These are phyloP conservation scores for Centella asiatica DNA, from an alignment of 129 eudicot species.

Conservation along the genomic window DNA sequence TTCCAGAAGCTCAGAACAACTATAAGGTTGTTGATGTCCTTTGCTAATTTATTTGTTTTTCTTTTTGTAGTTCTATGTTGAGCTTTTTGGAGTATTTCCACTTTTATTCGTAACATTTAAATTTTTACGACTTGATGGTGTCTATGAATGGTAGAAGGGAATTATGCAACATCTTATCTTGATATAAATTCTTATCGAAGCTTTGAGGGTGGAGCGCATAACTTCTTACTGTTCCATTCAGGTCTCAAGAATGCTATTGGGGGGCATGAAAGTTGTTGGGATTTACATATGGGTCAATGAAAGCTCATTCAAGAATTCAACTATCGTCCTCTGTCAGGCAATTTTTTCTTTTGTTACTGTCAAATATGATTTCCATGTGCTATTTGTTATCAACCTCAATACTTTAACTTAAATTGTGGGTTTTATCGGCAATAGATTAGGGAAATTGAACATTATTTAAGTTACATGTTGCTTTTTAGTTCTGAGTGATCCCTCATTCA, in stretches of 20 bases:
- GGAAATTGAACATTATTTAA: background rate
- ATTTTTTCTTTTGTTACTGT: background rate
- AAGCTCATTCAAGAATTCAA: slow-evolving; percentile 69
- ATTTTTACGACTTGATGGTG: background rate
- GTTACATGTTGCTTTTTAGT: background rate
- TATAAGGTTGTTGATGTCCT: no score
- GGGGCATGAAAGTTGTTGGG: slow-evolving; percentile 90
- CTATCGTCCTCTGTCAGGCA: slow-evolving; percentile 79
- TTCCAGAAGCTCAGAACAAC: no score
- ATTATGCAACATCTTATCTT: background rate
- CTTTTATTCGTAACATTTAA: background rate
- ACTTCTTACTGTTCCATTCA: slow-evolving; percentile 18
- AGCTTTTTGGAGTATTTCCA: no score
- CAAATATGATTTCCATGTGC: background rate
- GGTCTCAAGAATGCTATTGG: slow-evolving; percentile 92
- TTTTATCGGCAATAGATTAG: no score
- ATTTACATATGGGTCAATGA: slow-evolving; percentile 76
- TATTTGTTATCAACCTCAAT: background rate
- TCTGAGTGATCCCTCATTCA: background rate
- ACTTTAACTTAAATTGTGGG: no score
- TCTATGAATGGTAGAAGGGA: background rate
- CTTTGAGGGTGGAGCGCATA: background rate
- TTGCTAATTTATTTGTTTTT: no score
- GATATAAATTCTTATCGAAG: background rate
- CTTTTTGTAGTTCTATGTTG: no score